Evolutionary conservation across 176 grass and related monocot species (phyloP), one percentile per base, ranked within the genome.

Genomic region (Themeda triandra): DNA sequence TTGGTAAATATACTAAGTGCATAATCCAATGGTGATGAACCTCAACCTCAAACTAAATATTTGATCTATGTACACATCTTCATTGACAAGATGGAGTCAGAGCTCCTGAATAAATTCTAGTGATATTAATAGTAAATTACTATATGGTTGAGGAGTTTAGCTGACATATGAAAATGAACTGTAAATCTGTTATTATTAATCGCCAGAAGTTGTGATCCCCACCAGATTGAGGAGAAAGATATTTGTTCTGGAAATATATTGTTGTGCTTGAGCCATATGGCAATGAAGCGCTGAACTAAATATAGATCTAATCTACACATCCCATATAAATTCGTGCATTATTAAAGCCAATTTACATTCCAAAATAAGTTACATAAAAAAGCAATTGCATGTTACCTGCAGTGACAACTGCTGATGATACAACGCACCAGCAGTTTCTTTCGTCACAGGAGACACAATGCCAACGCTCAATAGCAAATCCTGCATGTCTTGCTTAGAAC

Each of bases 401-500:
- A 94, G 86, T 66, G 93, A 92, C 63, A 99, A 78, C 82, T 94
- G 97, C 45, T 99, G 97, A 87, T 99, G 97, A 75, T 99, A 99
- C 76, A 99, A 78, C 80, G 93, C 93, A 73, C 97, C 97, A 73
- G 97, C 97, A 8, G 97, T 92, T 89, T 99, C 97, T 88, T 99
- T 99, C 51, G 97, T 96, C 69, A 99, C 97, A 13, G 93, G 97
- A 23, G 93, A 96, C 46, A 84, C 93, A 46, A 99, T 92, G 73
- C 97, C 97, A 6, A 99, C 90, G 68, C 90, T 99, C 79, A 99
- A 77, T 56, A 99, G 81, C 93, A 85, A 99, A 91, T 99, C 97
- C 91, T 99, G 97, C 90, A 99, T 96, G 58, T 99, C 97, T 89
- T 99, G 97, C 85, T 99, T 99, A 71, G 96, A 95, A 6, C 84